A percentile compares a stretch with the other conserved stretches of the same genome.
Conservation (phyloP, 1,284 basidiomycete species). For the Sparassis latifolia region DNA sequence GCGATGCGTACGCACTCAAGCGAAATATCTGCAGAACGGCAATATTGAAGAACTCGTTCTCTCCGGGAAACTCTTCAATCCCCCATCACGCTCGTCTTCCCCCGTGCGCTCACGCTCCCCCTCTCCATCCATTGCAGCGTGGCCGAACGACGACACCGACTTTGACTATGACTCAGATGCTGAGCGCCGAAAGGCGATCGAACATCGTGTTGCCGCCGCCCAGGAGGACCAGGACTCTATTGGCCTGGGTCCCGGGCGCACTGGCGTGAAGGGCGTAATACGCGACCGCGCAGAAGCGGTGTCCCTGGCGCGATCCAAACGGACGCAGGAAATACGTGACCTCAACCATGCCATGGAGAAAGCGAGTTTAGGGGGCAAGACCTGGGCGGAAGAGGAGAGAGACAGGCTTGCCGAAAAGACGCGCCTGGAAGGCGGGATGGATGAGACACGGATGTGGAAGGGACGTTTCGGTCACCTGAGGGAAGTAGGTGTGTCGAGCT, state of each 20-base stretch:
- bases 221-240: slow-evolving; percentile 40
- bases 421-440: slow-evolving; percentile 22
- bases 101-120: slow-evolving; percentile 52
- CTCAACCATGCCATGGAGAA: slow-evolving; percentile 54
- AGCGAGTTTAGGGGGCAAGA: slow-evolving; percentile 55
- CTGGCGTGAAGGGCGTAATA: slow-evolving; percentile 81
- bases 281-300: slow-evolving; percentile 67
- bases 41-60: slow-evolving; percentile 67
- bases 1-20: too few species aligned
- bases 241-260: slow-evolving; percentile 79
- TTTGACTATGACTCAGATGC: slow-evolving; percentile 44
- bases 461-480: slow-evolving; percentile 75
- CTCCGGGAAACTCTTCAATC: slow-evolving; percentile 70
- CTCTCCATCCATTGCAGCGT: slow-evolving; percentile 21
- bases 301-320: slow-evolving; percentile 41
- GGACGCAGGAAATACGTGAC: slow-evolving; percentile 41
- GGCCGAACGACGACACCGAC: slow-evolving; percentile 30
- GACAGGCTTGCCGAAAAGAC: slow-evolving; percentile 34
- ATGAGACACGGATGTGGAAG: slow-evolving; percentile 39
- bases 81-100: slow-evolving; percentile 34
- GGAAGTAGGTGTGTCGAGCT: slow-evolving; percentile 73
- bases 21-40: slow-evolving; percentile 14
- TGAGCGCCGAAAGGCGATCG: slow-evolving; percentile 22
- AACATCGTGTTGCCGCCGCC: slow-evolving; percentile 19
- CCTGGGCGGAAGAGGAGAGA: slow-evolving; percentile 65